A percentile compares a stretch with the other conserved stretches of the same genome.
phyloP scores from a whole-genome alignment of 805 yeast genomes.

The Zygosaccharomyces rouxii region DNA sequence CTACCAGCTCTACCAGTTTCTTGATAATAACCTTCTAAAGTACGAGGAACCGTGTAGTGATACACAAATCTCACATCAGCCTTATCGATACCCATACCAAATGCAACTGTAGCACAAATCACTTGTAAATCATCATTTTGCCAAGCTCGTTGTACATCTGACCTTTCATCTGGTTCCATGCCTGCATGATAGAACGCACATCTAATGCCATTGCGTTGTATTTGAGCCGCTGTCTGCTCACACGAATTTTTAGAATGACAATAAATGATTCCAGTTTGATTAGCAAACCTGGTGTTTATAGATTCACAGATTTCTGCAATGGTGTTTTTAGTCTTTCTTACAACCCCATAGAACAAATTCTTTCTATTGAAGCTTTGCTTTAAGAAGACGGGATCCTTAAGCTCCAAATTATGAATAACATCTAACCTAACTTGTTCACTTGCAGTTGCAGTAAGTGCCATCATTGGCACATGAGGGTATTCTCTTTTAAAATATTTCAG shows the following conservation, averaged over 20 bases:
- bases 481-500: slow-evolving; percentile 65
- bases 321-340: slow-evolving; percentile 53
- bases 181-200: slow-evolving; percentile 91
- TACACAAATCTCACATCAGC: slow-evolving; percentile 91
- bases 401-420: slow-evolving; percentile 70
- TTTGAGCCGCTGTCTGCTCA: slow-evolving; percentile 67
- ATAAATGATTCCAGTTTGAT: slow-evolving; percentile 81
- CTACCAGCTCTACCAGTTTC: slow-evolving; percentile 99
- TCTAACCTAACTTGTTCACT: slow-evolving; percentile 85
- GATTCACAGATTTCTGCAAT: slow-evolving; percentile 56
- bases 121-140: slow-evolving; percentile 66
- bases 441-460: slow-evolving; percentile 98
- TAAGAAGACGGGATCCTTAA: slow-evolving; percentile 57
- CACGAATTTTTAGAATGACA: slow-evolving; percentile 89
- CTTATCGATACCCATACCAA: slow-evolving; percentile 99
- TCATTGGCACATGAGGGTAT: slow-evolving; percentile 79
- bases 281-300: slow-evolving; percentile 46
- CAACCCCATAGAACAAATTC: slow-evolving; percentile 74
- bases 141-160: slow-evolving; percentile 74
- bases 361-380: slow-evolving; percentile 91
- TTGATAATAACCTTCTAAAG: slow-evolving; percentile 93
- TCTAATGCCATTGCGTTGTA: slow-evolving; percentile 56
- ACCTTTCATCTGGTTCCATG: slow-evolving; percentile 73
- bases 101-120: slow-evolving; percentile 95
- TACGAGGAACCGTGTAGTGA: slow-evolving; percentile 83